phyloP scores from a whole-genome alignment of 306 rosid genomes.

The Vigna nakashimae region DNA sequence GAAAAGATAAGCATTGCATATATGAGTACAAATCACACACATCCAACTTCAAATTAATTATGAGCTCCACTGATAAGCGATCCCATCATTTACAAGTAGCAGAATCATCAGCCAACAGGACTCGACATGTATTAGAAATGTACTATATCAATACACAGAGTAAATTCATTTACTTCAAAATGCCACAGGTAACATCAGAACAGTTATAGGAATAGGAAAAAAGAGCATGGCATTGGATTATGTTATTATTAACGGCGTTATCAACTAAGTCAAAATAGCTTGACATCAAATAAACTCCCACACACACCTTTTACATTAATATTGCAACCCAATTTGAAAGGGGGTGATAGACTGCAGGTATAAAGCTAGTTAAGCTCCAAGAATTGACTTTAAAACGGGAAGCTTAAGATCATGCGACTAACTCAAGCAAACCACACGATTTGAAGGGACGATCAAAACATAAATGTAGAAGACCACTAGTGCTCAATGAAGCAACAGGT shows the following conservation, averaged over 20 bases:
- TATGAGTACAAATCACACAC: neutral
- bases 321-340: constrained; percentile 8
- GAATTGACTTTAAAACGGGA: neutral
- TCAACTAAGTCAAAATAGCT: constrained; percentile 2
- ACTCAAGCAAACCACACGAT: neutral
- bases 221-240: neutral
- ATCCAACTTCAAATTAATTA: neutral
- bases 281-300: neutral
- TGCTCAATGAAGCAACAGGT: neutral
- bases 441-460: neutral
- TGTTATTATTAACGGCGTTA: neutral
- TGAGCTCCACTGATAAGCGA: neutral
- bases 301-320: constrained; percentile 23
- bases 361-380: neutral
- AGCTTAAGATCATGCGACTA: neutral
- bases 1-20: neutral
- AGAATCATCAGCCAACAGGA: constrained; percentile 3
- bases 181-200: constrained; percentile 4
- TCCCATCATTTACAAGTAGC: neutral
- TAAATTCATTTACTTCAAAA: constrained; percentile 15
- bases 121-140: neutral
- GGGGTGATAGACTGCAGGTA: neutral
- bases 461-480: constrained; percentile 6
- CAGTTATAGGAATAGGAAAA: constrained; percentile 7
- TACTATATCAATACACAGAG: constrained; percentile 17